These are phyloP conservation scores for Lepidium campestre DNA, from an alignment of 441 rosid species.

Conservation along the genomic window DNA sequence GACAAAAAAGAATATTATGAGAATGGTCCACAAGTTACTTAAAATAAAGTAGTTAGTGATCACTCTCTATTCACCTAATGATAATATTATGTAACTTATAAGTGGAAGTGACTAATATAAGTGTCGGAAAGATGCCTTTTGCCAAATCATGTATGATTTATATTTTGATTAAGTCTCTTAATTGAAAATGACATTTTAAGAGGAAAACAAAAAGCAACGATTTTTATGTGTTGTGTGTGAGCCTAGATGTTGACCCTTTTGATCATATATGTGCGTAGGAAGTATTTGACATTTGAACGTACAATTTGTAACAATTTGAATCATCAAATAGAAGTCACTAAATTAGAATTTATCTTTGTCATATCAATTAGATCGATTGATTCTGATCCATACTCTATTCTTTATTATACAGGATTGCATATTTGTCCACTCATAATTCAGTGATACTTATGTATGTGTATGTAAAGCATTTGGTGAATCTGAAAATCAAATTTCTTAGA, in stretches of 20 bases:
- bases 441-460: too few species aligned
- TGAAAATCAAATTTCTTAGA: too few species aligned
- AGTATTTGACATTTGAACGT: neutral
- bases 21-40: neutral
- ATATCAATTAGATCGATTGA: too few species aligned
- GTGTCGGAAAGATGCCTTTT: neutral
- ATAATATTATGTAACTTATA: slow-evolving; percentile 5
- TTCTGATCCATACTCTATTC: too few species aligned
- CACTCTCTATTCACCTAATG: slow-evolving; percentile 17
- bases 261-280: neutral
- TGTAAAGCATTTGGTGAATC: too few species aligned
- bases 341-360: too few species aligned
- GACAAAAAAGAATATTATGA: neutral
- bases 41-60: slow-evolving; percentile 1
- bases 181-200: slow-evolving; percentile 14
- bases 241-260: slow-evolving; percentile 1
- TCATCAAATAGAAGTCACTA: neutral
- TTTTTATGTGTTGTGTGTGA: neutral
- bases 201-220: neutral
- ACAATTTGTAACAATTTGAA: neutral
- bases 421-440: too few species aligned
- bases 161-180: neutral
- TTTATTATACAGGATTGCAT: too few species aligned
- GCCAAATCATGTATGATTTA: slow-evolving; percentile 3
- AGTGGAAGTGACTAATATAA: neutral